Conservation (phyloP, 1,284 basidiomycete species). For the Kwoniella shivajii region DNA sequence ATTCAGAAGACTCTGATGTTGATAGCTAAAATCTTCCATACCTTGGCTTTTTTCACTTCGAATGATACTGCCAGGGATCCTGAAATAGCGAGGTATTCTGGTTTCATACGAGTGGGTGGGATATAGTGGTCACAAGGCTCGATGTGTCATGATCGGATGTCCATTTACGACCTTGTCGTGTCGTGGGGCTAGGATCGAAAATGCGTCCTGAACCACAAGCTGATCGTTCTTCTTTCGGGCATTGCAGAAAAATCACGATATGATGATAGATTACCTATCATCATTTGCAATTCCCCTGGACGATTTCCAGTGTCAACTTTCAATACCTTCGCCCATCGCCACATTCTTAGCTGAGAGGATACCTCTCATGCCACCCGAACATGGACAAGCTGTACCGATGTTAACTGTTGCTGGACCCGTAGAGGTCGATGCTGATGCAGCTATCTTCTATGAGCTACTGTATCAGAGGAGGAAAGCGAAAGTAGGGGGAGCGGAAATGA, state of each 20-base stretch:
- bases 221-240: background rate
- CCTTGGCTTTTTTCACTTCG: conserved; percentile 38
- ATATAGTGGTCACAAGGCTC: background rate
- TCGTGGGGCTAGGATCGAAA: background rate
- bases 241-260: conserved; percentile 16
- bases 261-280: conserved; percentile 37
- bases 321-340: conserved; percentile 10
- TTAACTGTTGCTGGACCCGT: conserved; percentile 29
- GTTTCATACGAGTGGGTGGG: conserved; percentile 24
- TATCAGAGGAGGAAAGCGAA: conserved; percentile 23
- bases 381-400: conserved; percentile 20
- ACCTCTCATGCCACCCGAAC: conserved; percentile 10
- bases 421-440: conserved; percentile 30
- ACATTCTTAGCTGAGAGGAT: conserved; percentile 21
- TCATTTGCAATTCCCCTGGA: conserved; percentile 26
- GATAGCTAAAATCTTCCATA: conserved; percentile 39
- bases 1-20: conserved; percentile 30
- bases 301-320: conserved; percentile 9
- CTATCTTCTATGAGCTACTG: conserved; percentile 28
- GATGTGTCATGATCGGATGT: background rate
- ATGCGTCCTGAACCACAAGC: background rate
- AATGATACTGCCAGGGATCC: conserved; percentile 26
- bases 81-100: conserved; percentile 24
- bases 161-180: background rate
- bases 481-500: conserved; percentile 5